Base-by-base conservation (phyloP, 768 basidiomycete genomes). In the Leccinellum luteum region DNA sequence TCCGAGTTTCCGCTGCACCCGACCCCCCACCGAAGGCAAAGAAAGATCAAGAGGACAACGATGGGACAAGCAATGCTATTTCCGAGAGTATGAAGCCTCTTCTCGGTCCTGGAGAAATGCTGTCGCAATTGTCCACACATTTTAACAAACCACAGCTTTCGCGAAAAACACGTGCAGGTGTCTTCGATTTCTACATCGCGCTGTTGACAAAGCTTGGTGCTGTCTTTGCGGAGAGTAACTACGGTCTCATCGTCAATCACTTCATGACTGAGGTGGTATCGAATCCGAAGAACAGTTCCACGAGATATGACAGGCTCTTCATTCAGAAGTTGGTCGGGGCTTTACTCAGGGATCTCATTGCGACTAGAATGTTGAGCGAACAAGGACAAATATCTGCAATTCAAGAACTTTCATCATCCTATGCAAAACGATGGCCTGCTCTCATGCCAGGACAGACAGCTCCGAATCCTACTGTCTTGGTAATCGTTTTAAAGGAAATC, bases 321-420 rank as follows among this genome's bases (percentile, higher is more conserved):
- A 78, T 87, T 3, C 79, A 93, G 31, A 86, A 85, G 30, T 75
- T 91, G 15, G 87, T 94, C 27, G 86, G 85, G 3, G 81, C 93
- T 31, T 65, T 98, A 12, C 73, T 98, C 28, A 79, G 94, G 51
- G 92, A 97, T 63, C 80, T 98, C 27, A 85, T 99, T 45, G 93
- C 92, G 2, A 85, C 90, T 2, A 77, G 95, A 58, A 87, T 97
- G 81, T 74, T 98, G 61, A 90, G 90, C 58, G 96, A 99, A 66
- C 92, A 94, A 67, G 95, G 90, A 0, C 96, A 98, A 72, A 95
- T 98, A 48, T 77, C 79, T 27, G 95, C 95, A 2, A 90, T 97
- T 32, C 86, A 90, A 64, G 95, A 97, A 62, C 76, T 97, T 43
- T 86, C 91, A 0, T 86, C 79, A 34, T 78, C 81, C 4, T 97